These are phyloP conservation scores for Aspergillus sp. DNA, from an alignment of 2,329 filamentous ascomycete genomes.

Conservation along the genomic window DNA sequence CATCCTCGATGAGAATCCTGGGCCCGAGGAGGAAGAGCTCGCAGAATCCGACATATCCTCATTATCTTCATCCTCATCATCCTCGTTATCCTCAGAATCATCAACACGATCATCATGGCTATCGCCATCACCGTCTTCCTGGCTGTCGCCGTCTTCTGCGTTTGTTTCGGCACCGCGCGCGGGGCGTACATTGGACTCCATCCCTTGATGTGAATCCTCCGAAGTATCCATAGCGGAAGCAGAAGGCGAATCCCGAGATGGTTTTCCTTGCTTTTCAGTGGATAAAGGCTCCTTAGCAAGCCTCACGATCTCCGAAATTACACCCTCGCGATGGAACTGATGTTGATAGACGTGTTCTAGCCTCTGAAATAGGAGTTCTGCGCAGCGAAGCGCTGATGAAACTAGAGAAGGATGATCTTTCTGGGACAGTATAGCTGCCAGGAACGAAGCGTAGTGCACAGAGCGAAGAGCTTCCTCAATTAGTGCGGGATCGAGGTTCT, in stretches of 20 bases:
- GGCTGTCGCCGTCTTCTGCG: slow-evolving; percentile 40
- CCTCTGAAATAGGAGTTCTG: slow-evolving; percentile 80
- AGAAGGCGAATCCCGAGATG: slow-evolving; percentile 11
- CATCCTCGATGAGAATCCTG: slow-evolving; percentile 37
- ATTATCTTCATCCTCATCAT: slow-evolving; percentile 44
- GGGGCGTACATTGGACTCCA: slow-evolving; percentile 11
- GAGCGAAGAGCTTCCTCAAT: slow-evolving; percentile 80
- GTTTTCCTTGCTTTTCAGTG: slow-evolving; percentile 21
- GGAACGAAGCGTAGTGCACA: slow-evolving; percentile 91
- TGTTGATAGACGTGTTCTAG: slow-evolving; percentile 88
- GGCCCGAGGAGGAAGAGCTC: slow-evolving; percentile 58
- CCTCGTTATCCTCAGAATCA: slow-evolving; percentile 55
- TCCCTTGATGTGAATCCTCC: slow-evolving; percentile 16
- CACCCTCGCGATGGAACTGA: slow-evolving; percentile 95
- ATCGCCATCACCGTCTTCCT: slow-evolving; percentile 56
- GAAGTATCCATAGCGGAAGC: slow-evolving; percentile 21
- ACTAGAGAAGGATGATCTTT: slow-evolving; percentile 89
- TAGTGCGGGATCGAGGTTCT: slow-evolving; percentile 83
- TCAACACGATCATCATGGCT: slow-evolving; percentile 54
- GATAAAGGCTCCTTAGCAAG: slow-evolving; percentile 57
- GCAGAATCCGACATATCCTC: slow-evolving; percentile 64
- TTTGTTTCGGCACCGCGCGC: slow-evolving; percentile 25
- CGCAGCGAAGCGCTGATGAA: slow-evolving; percentile 81
- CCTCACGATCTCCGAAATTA: slow-evolving; percentile 86
- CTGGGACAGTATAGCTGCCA: slow-evolving; percentile 92